These are phyloP conservation scores for Erodium maritimum DNA, from an alignment of 345 rosid genomes.

Conservation along the genomic window DNA sequence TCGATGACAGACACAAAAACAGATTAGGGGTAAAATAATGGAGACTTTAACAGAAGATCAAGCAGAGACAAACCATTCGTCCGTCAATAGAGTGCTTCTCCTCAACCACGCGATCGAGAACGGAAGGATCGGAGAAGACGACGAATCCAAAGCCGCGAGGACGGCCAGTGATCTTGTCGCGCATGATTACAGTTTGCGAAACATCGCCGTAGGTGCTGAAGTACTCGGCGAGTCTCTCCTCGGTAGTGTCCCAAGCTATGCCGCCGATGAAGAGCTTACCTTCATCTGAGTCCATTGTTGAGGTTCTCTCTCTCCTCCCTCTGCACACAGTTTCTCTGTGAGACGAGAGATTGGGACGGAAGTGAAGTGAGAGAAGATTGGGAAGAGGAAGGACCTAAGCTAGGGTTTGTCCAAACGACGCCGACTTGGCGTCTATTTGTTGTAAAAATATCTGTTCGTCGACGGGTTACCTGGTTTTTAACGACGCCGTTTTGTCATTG, in stretches of 20 bases:
- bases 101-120: conserved; percentile 40
- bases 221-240: conserved; percentile 38
- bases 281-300: conserved; percentile 46
- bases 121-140: conserved; percentile 36
- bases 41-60: neutral
- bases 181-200: conserved; percentile 34
- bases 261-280: conserved; percentile 61
- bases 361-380: neutral
- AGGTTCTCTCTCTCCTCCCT: neutral
- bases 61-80: conserved; percentile 23
- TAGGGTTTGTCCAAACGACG: neutral
- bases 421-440: neutral
- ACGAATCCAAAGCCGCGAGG: conserved; percentile 56
- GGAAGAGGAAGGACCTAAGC: neutral
- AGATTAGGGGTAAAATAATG: neutral
- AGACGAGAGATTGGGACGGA: neutral
- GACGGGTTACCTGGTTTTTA: no score
- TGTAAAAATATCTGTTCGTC: no score
- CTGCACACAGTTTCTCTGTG: neutral
- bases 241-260: conserved; percentile 54
- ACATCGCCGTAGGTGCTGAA: conserved; percentile 42
- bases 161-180: conserved; percentile 43
- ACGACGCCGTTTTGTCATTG: no score
- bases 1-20: neutral
- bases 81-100: conserved; percentile 50